Percentiles rank a stretch among this genome's conserved stretches.
These are phyloP conservation scores for Cyberlindnera sargentensis DNA, from an alignment of 805 yeast genomes.

Conservation along the genomic window DNA sequence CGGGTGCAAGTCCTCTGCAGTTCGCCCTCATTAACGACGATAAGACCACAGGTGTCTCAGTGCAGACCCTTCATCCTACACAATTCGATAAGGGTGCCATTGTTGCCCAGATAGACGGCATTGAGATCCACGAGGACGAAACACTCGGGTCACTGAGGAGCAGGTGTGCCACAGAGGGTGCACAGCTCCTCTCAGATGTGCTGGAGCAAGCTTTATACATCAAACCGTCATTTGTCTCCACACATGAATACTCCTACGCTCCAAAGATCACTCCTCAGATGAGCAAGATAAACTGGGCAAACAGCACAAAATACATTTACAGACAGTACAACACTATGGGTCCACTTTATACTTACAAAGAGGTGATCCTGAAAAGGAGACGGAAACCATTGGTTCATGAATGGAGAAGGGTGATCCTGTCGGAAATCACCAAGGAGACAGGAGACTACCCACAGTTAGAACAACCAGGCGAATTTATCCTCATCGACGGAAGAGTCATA, in stretches of 20 bases:
- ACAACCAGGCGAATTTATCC: conserved; percentile 27
- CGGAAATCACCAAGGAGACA: conserved; percentile 25
- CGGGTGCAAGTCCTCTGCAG: conserved; percentile 91
- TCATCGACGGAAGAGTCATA: conserved; percentile 22
- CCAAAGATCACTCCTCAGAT: conserved; percentile 41
- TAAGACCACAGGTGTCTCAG: conserved; percentile 67
- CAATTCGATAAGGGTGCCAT: conserved; percentile 78
- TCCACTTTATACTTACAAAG: conserved; percentile 40
- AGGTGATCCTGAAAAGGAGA: conserved; percentile 29
- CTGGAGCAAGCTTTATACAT: conserved; percentile 29
- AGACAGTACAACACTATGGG: conserved; percentile 50
- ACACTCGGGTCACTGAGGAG: conserved; percentile 39
- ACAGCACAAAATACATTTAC: conserved; percentile 30
- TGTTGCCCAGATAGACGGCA: conserved; percentile 45
- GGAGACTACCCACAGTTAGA: neutral
- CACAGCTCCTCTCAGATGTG: conserved; percentile 42
- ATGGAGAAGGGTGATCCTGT: conserved; percentile 41
- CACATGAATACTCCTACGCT: conserved; percentile 44
- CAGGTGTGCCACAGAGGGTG: conserved; percentile 56
- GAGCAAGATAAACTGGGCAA: conserved; percentile 43
- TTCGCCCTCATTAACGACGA: conserved; percentile 64
- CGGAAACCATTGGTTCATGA: conserved; percentile 22
- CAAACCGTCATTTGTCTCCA: conserved; percentile 15
- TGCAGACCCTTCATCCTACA: conserved; percentile 86
- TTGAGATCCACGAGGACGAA: conserved; percentile 36